Percentiles rank a stretch among this genome's conserved stretches.
Conservation (phyloP, 495 filamentous ascomycete genomes). For the Cercophora scortea region DNA sequence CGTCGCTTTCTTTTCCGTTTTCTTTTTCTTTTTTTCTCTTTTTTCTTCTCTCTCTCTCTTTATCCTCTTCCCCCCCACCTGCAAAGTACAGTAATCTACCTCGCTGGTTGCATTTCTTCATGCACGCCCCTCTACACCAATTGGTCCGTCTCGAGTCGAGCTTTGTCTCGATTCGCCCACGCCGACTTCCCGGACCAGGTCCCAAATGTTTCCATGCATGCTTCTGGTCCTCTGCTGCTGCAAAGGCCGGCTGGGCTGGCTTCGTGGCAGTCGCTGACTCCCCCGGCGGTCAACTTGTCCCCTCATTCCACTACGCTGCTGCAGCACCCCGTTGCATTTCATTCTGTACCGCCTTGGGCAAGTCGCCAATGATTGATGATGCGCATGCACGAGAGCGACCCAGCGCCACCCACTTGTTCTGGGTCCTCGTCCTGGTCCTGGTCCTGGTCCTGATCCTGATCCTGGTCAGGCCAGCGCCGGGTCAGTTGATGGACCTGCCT, state of each 20-base stretch:
- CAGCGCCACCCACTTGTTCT: too few species aligned
- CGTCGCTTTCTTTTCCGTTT: too few species aligned
- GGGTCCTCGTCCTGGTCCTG: too few species aligned
- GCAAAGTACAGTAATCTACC: too few species aligned
- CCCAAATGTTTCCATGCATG: conserved; percentile 16
- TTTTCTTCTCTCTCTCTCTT: too few species aligned
- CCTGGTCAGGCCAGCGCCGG: too few species aligned
- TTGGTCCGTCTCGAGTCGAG: conserved; percentile 2
- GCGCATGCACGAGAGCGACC: too few species aligned
- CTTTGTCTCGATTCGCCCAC: conserved; percentile 5
- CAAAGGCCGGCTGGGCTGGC: conserved; percentile 8
- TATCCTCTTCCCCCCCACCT: too few species aligned
- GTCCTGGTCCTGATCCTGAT: too few species aligned
- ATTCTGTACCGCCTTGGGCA: conserved; percentile 3
- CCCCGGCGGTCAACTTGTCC: conserved; percentile 1
- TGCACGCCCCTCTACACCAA: conserved; percentile 15
- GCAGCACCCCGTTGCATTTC: neutral
- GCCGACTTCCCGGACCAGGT: neutral
- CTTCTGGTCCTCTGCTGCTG: conserved; percentile 10
- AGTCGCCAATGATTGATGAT: too few species aligned
- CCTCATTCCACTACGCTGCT: conserved; percentile 13
- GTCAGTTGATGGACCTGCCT: too few species aligned
- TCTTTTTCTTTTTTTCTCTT: too few species aligned
- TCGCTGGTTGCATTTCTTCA: conserved; percentile 12
- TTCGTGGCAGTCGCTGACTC: conserved; percentile 45